These are phyloP conservation scores for Sphaerulina musiva DNA, from an alignment of 2,329 filamentous ascomycete species.

Conservation along the genomic window DNA sequence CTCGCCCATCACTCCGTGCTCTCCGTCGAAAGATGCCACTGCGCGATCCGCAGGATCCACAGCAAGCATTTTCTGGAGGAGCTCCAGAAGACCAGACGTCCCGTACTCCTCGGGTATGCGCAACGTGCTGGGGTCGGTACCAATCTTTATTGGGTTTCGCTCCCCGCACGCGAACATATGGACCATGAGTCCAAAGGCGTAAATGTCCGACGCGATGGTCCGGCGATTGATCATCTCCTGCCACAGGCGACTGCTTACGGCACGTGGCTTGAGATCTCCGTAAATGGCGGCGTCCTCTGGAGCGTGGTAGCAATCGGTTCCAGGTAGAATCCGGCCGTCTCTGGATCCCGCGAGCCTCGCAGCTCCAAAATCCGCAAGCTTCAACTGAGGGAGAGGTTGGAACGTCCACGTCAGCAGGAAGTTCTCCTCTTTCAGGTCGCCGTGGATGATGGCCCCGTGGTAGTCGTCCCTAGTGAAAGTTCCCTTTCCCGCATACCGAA, in stretches of 20 bases:
- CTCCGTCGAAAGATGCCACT: slow-evolving; percentile 10
- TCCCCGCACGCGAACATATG: slow-evolving; percentile 11
- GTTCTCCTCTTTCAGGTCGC: slow-evolving; percentile 19
- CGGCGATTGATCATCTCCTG: slow-evolving; percentile 1
- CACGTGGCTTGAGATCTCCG: background rate
- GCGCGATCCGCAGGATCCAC: slow-evolving; percentile 12
- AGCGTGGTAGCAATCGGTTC: background rate
- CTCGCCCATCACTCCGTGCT: slow-evolving; percentile 7
- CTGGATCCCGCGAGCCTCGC: background rate
- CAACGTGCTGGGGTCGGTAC: slow-evolving; percentile 3
- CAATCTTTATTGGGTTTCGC: background rate
- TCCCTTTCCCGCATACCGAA: slow-evolving; percentile 8
- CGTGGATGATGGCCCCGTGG: slow-evolving; percentile 14
- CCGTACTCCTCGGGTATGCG: slow-evolving; percentile 6
- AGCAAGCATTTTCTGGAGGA: slow-evolving; percentile 10
- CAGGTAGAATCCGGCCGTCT: background rate
- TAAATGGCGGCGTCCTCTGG: background rate
- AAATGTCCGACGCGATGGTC: slow-evolving; percentile 15
- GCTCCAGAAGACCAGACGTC: slow-evolving; percentile 8
- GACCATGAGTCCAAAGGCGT: slow-evolving; percentile 20
- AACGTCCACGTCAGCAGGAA: slow-evolving; percentile 14
- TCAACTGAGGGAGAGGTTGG: slow-evolving; percentile 1
- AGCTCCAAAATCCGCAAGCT: slow-evolving; percentile 18
- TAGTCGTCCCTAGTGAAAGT: slow-evolving; percentile 4
- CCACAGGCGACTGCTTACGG: background rate